Percentiles rank a stretch among this genome's conserved stretches.
phyloP scores from a whole-genome alignment of 2,329 filamentous ascomycete genomes.

The Bretziella fagacearum region DNA sequence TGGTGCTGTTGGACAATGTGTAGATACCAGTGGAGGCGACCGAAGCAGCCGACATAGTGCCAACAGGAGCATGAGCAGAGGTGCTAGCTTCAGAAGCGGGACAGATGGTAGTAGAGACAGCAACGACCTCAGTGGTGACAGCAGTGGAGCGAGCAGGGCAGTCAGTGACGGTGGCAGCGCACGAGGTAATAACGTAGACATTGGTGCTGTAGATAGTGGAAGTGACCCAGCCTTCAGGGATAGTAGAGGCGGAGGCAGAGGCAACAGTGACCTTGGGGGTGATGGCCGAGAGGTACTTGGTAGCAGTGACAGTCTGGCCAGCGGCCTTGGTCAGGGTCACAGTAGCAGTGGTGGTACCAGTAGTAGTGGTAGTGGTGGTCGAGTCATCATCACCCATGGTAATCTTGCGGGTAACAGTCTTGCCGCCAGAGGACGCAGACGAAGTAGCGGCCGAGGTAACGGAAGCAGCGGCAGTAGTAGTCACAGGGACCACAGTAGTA shows the following conservation, averaged over 20 bases:
- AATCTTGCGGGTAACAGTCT: no score
- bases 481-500: conserved; percentile 7
- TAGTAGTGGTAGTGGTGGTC: not conserved
- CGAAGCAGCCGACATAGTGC: not conserved
- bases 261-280: conserved; percentile 1
- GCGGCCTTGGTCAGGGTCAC: not conserved
- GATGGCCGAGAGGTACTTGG: not conserved
- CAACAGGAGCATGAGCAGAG: not conserved
- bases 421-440: conserved; percentile 1
- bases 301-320: not conserved
- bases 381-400: no score
- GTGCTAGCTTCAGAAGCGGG: conserved; percentile 24
- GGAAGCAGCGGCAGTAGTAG: not conserved
- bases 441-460: not conserved
- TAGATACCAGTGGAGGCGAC: conserved; percentile 1
- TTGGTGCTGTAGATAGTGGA: conserved; percentile 4
- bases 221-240: not conserved
- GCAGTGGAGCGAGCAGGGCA: conserved; percentile 7
- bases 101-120: conserved; percentile 28
- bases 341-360: conserved; percentile 7
- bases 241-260: not conserved
- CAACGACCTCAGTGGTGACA: conserved; percentile 23
- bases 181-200: conserved; percentile 9
- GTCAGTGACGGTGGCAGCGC: conserved; percentile 12
- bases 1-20: not conserved